Conservation (phyloP, 2,329 filamentous ascomycete species). For the Colletotrichum sp. region DNA sequence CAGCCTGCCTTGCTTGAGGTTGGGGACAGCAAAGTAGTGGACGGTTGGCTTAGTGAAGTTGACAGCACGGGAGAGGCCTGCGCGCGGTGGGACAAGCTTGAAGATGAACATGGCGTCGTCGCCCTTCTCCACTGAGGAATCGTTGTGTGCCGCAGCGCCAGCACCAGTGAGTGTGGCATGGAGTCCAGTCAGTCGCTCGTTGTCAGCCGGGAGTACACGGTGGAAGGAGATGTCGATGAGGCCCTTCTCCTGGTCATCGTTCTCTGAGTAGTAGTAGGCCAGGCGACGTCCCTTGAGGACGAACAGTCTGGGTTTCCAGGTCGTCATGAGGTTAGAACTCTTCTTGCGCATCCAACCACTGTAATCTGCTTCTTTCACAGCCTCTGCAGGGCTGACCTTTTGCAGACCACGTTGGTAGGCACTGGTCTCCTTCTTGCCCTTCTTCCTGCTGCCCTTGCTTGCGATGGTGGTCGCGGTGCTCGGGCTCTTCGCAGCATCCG, state of each 20-base stretch:
- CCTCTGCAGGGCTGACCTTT: conserved; percentile 81
- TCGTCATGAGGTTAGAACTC: conserved; percentile 93
- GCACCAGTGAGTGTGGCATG: conserved; percentile 92
- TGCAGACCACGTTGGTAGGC: conserved; percentile 88
- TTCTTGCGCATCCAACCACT: conserved; percentile 99
- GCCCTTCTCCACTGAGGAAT: conserved; percentile 49
- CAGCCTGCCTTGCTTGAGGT: conserved; percentile 81
- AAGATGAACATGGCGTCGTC: conserved; percentile 91
- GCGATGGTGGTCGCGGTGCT: conserved; percentile 52
- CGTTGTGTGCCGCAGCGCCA: conserved; percentile 64
- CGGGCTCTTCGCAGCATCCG: conserved; percentile 65
- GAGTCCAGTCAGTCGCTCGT: conserved; percentile 86
- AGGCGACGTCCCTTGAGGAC: conserved; percentile 89
- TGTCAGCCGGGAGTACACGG: conserved; percentile 92
- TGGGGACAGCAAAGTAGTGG: conserved; percentile 97
- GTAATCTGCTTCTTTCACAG: conserved; percentile 87
- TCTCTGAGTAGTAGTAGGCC: conserved; percentile 95
- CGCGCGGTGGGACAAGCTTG: conserved; percentile 91
- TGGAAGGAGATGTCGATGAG: conserved; percentile 98
- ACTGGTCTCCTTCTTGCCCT: conserved; percentile 92
- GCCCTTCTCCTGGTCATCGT: conserved; percentile 90
- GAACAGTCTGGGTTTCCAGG: conserved; percentile 97
- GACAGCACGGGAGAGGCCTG: conserved; percentile 86
- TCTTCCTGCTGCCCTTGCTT: conserved; percentile 62
- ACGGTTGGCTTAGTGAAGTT: conserved; percentile 98